Base-by-base conservation (phyloP, 2,329 filamentous ascomycete genomes). In the Colletotrichum acutatum region DNA sequence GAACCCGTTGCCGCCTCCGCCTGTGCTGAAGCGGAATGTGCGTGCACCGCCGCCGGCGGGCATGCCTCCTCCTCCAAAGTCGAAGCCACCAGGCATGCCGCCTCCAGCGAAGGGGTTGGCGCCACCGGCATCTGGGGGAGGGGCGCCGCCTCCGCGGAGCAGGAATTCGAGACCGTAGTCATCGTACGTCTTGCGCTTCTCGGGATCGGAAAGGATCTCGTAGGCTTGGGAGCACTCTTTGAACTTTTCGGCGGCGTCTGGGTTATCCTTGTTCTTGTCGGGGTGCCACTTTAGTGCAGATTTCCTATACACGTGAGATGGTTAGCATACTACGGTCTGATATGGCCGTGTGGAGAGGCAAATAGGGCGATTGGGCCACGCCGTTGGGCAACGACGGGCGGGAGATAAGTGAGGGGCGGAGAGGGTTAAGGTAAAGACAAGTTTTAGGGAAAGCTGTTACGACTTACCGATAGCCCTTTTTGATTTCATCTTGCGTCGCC, bases 201-300 rank as follows among this genome's bases (percentile, higher is more conserved):
- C 95, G 73, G 96, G 95, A 79, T 99, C 97, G 74, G 95, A 97
- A 3, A 99, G 91, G 78, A 99, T 97, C 85, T 99, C 97, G 86
- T 98, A 99, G 70, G 97, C 97, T 85, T 98, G 95, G 1, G 95
- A 98, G 76, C 95, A 94, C 83, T 98, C 97, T 86, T 99, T 99
- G 89, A 99, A 99, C 84, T 96, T 98, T 82, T 98, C 97, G 74
- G 91, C 88, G 9, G 96, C 94, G 65, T 91, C 86, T 34, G 95
- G 91, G 78, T 96, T 95, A 84, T 97, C 92, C 83, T 95, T 95
- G 88, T 98, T 99, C 89, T 98, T 99, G 87, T 99, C 97, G 7
- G 97, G 97, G 81, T 99, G 97, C 85, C 91, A 95, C 85, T 95
- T 97, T 81, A 98, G 85, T 67, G 96, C 96, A 68, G 92, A 90